Evolutionary conservation across 2,329 filamentous ascomycete genomes (phyloP), one percentile per base, ranked within the genome.

Genomic region (Colletotrichum euphorbiae): DNA sequence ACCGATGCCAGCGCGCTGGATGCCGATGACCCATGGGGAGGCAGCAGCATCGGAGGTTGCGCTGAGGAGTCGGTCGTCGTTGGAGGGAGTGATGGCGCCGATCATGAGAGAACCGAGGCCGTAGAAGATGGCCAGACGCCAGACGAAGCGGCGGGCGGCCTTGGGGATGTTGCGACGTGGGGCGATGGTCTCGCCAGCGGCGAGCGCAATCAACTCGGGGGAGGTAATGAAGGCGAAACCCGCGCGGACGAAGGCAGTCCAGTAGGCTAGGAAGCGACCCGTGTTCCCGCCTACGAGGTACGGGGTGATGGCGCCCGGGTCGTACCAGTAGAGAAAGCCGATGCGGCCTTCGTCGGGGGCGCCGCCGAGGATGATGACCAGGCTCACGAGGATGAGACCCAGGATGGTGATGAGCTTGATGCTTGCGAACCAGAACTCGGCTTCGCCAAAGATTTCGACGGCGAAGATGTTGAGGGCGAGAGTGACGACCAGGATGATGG

Each of bases 131-230:
- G 87, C 82, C 17, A 91, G 84, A 70, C 89, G 87, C 79, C 82
- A 89, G 72, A 90, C 82, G 72, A 89, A 89, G 50, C 87, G 85
- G 15, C 83, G 80, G 4, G 88, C 87, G 0, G 89, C 89, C 79
- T 89, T 90, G 65, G 90, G 89, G 64, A 92, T 87, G 78, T 90
- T 90, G 73, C 85, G 83, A 59, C 88, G 85, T 2, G 90, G 90
- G 21, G 89, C 86, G 28, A 87, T 80, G 1, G 88, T 87, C 80
- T 92, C 89, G 50, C 87, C 89, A 5, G 89, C 89, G 1, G 90
- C 88, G 63, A 90, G 85, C 43, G 86, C 86, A 64, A 85, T 83
- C 46, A 91, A 82, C 74, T 93, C 90, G 15, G 88, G 86, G 1
- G 85, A 87, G 6, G 86, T 87, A 74, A 87, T 84, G 76, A 89